Conservation (phyloP, 305 asterid species). For the Andrographis paniculata region DNA sequence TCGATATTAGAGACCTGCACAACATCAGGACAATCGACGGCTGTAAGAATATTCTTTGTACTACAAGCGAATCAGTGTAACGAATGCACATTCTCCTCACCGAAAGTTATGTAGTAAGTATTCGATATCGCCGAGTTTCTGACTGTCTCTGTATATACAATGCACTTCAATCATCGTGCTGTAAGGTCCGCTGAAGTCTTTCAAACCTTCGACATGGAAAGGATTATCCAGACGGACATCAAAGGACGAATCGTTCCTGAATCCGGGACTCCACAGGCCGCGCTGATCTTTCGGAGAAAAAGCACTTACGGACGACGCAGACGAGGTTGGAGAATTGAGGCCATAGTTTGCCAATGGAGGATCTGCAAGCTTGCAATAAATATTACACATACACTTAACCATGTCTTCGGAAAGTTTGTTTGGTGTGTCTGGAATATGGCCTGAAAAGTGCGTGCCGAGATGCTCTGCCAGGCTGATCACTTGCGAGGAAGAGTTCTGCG, state of each 20-base stretch:
- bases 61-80: no score
- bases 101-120: constrained; percentile 64
- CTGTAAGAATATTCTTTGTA: no score
- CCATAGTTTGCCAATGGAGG: constrained; percentile 58
- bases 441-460: constrained; percentile 81
- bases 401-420: constrained; percentile 90
- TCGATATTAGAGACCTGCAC: constrained; percentile 78
- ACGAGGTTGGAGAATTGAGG: constrained; percentile 78
- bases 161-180: constrained; percentile 96
- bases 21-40: constrained; percentile 8
- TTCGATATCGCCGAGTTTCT: constrained; percentile 70
- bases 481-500: constrained; percentile 51
- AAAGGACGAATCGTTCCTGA: constrained; percentile 65
- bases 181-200: constrained; percentile 98
- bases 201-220: constrained; percentile 82
- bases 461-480: constrained; percentile 92
- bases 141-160: constrained; percentile 69
- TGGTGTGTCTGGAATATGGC: constrained; percentile 74
- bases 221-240: constrained; percentile 88
- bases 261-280: constrained; percentile 82
- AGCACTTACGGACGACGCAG: constrained; percentile 62
- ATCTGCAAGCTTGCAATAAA: constrained; percentile 84
- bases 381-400: constrained; percentile 81
- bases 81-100: constrained; percentile 27
- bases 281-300: constrained; percentile 87